A percentile compares a stretch with the other conserved stretches of the same genome.
These are phyloP conservation scores for Boletus subcaerulescens DNA, from an alignment of 768 basidiomycete genomes.

Conservation along the genomic window DNA sequence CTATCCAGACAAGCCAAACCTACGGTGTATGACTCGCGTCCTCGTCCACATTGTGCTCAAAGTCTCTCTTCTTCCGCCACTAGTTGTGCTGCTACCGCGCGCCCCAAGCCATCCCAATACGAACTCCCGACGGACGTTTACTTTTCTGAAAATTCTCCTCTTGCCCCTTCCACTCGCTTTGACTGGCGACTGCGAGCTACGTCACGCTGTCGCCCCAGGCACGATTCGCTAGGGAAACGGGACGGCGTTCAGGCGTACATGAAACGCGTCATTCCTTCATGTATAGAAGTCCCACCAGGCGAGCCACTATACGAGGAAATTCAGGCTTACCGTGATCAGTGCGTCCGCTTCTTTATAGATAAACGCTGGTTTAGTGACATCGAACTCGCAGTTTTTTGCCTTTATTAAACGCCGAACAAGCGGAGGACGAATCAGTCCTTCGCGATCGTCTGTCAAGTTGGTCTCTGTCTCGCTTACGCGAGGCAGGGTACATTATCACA, in stretches of 20 bases:
- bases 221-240: constrained; percentile 10
- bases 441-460: constrained; percentile 66
- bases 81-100: constrained; percentile 4
- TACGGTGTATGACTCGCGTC: neutral
- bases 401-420: constrained; percentile 56
- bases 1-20: constrained; percentile 11
- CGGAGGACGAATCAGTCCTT: constrained; percentile 57
- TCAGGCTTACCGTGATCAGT: constrained; percentile 55
- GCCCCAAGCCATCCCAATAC: constrained; percentile 12
- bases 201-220: constrained; percentile 36
- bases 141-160: constrained; percentile 31
- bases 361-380: neutral
- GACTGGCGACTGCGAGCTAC: constrained; percentile 60
- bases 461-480: constrained; percentile 54
- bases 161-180: constrained; percentile 38
- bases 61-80: constrained; percentile 19
- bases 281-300: constrained; percentile 30
- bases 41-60: neutral
- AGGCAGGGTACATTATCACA: constrained; percentile 74
- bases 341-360: constrained; percentile 9
- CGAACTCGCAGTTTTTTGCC: constrained; percentile 43
- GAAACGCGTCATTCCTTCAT: constrained; percentile 40
- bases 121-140: constrained; percentile 27
- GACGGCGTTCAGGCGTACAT: constrained; percentile 24
- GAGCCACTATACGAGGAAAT: constrained; percentile 50